Base-by-base conservation (phyloP, 352 stramenopile species). In the Pythium angustatum region DNA sequence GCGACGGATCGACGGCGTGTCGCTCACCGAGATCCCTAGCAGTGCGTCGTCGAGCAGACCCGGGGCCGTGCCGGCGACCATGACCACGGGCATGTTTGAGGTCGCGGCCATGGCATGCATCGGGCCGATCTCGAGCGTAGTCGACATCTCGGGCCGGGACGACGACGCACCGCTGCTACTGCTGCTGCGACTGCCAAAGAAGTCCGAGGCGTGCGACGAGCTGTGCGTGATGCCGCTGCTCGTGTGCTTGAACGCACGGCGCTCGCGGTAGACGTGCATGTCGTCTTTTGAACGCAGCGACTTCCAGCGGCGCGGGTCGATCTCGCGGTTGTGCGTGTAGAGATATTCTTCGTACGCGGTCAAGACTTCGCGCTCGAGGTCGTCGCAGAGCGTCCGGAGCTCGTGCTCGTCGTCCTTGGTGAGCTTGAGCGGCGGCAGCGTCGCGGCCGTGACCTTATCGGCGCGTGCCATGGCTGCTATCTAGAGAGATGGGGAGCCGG, bases 11-110 rank as follows among this genome's bases (percentile, higher is more conserved):
- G 72, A 73, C 11, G 58, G 41, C 45, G 77, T 77, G 60, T 85
- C 76, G 44, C 71, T 70, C n/a, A 71, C 64, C 43, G 79, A 77
- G 34, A 71, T 64, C 22, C 77, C 77, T 56, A 86, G 84, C 62
- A 88, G 66, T 27, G 74, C 71, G 58, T 88, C 79, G 21, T 83
- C 76, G 17, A 88, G 34, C 11, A 69, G 71, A 34, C 79, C 77
- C 19, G 75, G 60, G n/a, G 80, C 43, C n/a, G 68, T 68, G 17
- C 71, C 75, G 15, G 58, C 68, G 24, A 63, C 70, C 48, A 81
- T 36, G 27, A 81, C 43, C 5, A 74, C 58, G 0, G 69, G 75
- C 38, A 76, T 68, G n/a, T 64, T 68, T 24, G 69, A 76, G 38
- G 53, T 77, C 5, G 72, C 78, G 0, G 76, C 78, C 34, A 83